These are phyloP conservation scores for Exophiala oligosperma DNA, from an alignment of 2,329 filamentous ascomycete genomes.

Conservation along the genomic window DNA sequence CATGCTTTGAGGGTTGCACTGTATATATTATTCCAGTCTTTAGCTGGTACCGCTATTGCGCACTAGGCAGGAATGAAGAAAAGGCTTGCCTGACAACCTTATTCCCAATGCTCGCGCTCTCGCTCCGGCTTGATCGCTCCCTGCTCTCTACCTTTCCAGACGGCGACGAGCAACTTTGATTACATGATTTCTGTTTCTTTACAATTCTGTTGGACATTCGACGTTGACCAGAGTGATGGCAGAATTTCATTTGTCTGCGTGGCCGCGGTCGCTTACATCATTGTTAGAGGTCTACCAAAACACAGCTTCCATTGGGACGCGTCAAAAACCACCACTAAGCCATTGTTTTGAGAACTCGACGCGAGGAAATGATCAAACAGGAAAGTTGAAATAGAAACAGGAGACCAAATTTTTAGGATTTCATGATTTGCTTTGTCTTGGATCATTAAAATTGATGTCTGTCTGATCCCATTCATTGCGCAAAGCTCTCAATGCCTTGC, in stretches of 20 bases:
- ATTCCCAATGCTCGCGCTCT: neutral
- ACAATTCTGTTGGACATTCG: too few relatives aligned
- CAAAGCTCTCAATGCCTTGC: slow-evolving; percentile 30
- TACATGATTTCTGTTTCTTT: too few relatives aligned
- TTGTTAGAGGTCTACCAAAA: too few relatives aligned
- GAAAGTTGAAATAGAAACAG: neutral
- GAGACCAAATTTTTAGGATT: neutral
- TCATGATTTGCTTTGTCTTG: slow-evolving; percentile 20
- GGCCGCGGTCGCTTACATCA: too few relatives aligned
- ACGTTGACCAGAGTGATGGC: too few relatives aligned
- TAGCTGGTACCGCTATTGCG: neutral
- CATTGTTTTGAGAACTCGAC: neutral
- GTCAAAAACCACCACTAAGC: too few relatives aligned
- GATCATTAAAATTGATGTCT: slow-evolving; percentile 22
- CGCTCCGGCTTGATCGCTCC: too few relatives aligned
- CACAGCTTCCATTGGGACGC: too few relatives aligned
- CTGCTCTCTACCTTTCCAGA: too few relatives aligned
- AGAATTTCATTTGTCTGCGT: too few relatives aligned
- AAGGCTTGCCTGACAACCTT: slow-evolving; percentile 5
- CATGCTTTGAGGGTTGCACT: slow-evolving; percentile 5
- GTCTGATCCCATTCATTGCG: slow-evolving; percentile 28
- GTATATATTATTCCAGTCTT: slow-evolving; percentile 20
- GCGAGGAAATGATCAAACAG: neutral
- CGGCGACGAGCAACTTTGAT: too few relatives aligned
- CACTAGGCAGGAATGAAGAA: slow-evolving; percentile 2